Evolutionary conservation across 1,284 basidiomycete species (phyloP), one percentile per base, ranked within the genome.

Genomic region (Tranzscheliella williamsii): DNA sequence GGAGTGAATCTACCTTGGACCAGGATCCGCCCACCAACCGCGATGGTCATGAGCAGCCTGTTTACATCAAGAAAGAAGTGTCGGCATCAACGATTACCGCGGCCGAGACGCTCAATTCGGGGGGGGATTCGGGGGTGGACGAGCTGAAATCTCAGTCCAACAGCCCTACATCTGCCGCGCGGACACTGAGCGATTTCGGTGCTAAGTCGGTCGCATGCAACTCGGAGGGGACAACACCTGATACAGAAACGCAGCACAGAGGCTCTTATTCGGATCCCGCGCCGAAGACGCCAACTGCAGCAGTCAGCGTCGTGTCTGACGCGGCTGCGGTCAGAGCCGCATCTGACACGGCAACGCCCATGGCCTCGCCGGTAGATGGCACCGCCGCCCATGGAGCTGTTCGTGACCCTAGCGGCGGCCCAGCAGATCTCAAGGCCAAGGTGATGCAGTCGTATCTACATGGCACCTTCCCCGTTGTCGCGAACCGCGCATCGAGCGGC

Each of bases 381-480:
- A 24, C 30, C 5, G 34, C 42, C 6, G n/a, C 46, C 9, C 46
- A 39, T 13, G n/a, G 8, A 18, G 42, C 50, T 24, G 24, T 45
- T 13, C 31, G 38, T 16, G 39, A 46, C 11, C n/a, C n/a, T n/a
- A n/a, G n/a, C n/a, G n/a, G n/a, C n/a, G n/a, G n/a, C n/a, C n/a
- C n/a, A n/a, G n/a, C n/a, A n/a, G n/a, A n/a, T n/a, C 22, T 55
- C 48, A 52, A 62, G 30, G n/a, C 16, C 27, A 42, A 51, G 21
- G 18, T 55, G 1, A 16, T 52, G 22, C 13, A 24, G 13, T 56
- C 52, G 9, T 48, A 24, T 35, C 45, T 64, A 4, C 45, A 64
- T 24, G 61, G 54, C 12, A 64, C 61, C 11, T 64, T 64, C 26
- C 54, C 61, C 18, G 29, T 64, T n/a, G 21, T 53, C 7, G 30